Percentiles rank a stretch among this genome's conserved stretches.
Conservation (phyloP, 441 rosid genomes). For the Dalechampia spathulata region DNA sequence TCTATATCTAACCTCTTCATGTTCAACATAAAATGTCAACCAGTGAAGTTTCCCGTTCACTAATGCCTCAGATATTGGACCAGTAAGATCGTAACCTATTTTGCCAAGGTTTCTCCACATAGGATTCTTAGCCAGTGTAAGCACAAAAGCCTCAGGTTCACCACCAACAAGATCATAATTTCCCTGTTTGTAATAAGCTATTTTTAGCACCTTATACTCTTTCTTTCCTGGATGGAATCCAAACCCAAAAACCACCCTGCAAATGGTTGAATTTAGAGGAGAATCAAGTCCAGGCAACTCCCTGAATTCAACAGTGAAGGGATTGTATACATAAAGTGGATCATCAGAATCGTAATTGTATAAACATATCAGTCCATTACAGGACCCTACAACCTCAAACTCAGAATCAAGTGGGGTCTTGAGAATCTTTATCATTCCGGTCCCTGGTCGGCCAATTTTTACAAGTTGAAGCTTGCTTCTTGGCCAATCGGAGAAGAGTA, state of each 20-base stretch:
- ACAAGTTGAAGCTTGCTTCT: conserved; percentile 14
- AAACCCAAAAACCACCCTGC: conserved; percentile 17
- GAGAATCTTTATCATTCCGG: neutral
- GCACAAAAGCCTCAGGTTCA: conserved; percentile 9
- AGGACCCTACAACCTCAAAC: conserved; percentile 18
- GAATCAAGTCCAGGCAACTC: conserved; percentile 4
- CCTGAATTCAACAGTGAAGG: conserved; percentile 9
- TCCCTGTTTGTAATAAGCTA: neutral
- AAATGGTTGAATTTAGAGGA: neutral
- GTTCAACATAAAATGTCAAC: neutral
- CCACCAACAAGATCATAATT: conserved; percentile 6
- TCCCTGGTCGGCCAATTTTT: neutral
- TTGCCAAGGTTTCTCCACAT: conserved; percentile 11
- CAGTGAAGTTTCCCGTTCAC: conserved; percentile 18
- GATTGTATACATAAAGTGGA: conserved; percentile 15
- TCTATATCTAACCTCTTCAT: neutral
- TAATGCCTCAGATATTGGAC: conserved; percentile 16
- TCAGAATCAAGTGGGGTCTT: conserved; percentile 4
- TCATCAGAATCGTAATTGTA: conserved; percentile 4
- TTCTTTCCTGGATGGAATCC: conserved; percentile 9
- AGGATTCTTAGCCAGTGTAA: neutral
- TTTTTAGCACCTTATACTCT: conserved; percentile 11
- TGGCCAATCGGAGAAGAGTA: conserved; percentile 14
- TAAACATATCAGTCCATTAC: conserved; percentile 17
- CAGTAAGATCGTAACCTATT: neutral